Evolutionary conservation across 768 basidiomycete genomes (phyloP).

Genomic region (Termitomyces eurrhizus): DNA sequence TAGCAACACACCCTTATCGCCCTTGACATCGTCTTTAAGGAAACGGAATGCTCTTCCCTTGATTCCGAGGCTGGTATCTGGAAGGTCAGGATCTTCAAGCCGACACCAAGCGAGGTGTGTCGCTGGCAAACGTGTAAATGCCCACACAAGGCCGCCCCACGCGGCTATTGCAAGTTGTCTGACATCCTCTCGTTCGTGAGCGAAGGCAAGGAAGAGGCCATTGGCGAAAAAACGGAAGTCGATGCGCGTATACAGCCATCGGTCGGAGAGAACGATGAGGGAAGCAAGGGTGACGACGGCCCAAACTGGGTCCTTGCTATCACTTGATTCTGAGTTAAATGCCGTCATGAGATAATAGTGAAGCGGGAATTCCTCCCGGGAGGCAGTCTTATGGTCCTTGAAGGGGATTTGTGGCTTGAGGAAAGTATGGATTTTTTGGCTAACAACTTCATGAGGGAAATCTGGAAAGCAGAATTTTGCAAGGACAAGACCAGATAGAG

Average conservation of each 20-base stretch:
- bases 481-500: slow-evolving; percentile 50
- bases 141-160: slow-evolving; percentile 58
- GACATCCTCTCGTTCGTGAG: slow-evolving; percentile 30
- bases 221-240: slow-evolving; percentile 34
- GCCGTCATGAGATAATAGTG: slow-evolving; percentile 23
- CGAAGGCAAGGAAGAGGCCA: slow-evolving; percentile 27
- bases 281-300: slow-evolving; percentile 40
- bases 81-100: slow-evolving; percentile 6
- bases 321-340: slow-evolving; percentile 20
- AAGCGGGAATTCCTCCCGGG: slow-evolving; percentile 18
- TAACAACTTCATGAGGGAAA: slow-evolving; percentile 22
- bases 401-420: slow-evolving; percentile 20
- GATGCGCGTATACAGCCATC: slow-evolving; percentile 37
- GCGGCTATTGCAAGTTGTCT: slow-evolving; percentile 37
- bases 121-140: slow-evolving; percentile 30
- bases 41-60: slow-evolving; percentile 35
- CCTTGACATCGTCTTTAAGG: slow-evolving; percentile 43
- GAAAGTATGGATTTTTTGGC: slow-evolving; percentile 24
- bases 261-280: slow-evolving; percentile 44
- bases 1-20: slow-evolving; percentile 41
- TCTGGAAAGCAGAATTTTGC: slow-evolving; percentile 28
- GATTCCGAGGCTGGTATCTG: slow-evolving; percentile 16
- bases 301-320: slow-evolving; percentile 36
- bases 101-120: slow-evolving; percentile 25
- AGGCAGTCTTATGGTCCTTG: not conserved